phyloP scores from a whole-genome alignment of 495 filamentous ascomycete species.

The Amphirosellinia nigrospora region DNA sequence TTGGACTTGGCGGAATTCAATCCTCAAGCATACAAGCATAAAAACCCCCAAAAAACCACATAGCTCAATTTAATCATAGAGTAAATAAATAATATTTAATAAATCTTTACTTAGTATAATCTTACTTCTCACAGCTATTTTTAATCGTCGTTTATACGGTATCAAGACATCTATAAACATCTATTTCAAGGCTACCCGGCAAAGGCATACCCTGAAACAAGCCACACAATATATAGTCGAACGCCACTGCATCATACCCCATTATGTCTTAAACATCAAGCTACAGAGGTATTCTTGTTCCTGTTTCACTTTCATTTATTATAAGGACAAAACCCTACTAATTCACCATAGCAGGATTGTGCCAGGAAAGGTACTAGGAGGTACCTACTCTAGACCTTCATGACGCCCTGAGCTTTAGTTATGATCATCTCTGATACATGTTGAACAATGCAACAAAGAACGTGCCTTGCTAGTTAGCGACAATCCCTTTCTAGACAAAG shows the following conservation, averaged over 20 bases:
- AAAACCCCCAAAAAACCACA: no score
- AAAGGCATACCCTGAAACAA: not conserved
- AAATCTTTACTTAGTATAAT: no score
- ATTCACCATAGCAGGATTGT: not conserved
- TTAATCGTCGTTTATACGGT: no score
- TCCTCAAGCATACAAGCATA: no score
- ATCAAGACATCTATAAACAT: not conserved
- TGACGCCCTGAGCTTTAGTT: no score
- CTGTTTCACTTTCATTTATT: not conserved
- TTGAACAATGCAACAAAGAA: not conserved
- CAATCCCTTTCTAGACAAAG: no score
- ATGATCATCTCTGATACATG: no score
- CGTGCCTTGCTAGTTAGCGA: not conserved
- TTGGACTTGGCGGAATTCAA: no score
- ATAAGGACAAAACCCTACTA: not conserved
- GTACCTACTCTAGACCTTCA: no score
- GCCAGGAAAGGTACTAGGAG: not conserved
- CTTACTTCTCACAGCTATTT: no score
- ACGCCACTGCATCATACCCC: not conserved
- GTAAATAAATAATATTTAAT: no score
- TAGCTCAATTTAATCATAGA: no score
- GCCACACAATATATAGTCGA: not conserved
- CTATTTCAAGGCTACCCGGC: not conserved
- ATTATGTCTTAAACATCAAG: not conserved
- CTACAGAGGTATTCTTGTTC: not conserved